Percentiles rank a stretch among this genome's conserved stretches.
These are phyloP conservation scores for Vicia sativa DNA, from an alignment of 306 rosid genomes.

Conservation along the genomic window DNA sequence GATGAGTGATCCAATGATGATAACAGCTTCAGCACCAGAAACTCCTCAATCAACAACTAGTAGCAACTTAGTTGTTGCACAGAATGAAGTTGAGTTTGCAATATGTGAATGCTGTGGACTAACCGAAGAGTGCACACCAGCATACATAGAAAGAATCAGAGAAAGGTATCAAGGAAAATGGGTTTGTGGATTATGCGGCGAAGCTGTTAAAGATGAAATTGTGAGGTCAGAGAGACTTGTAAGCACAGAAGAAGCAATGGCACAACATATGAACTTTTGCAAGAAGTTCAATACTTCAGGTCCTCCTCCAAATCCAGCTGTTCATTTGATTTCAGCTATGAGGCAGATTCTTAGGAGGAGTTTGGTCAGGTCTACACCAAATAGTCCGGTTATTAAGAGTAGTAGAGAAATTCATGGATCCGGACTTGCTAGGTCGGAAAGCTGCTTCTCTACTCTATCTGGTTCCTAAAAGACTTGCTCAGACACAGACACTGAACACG, in stretches of 20 bases:
- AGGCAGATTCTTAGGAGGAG: conserved; percentile 80
- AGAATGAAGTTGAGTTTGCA: conserved; percentile 71
- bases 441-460: conserved; percentile 72
- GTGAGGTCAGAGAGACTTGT: conserved; percentile 69
- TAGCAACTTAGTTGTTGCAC: conserved; percentile 45
- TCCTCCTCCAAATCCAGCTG: conserved; percentile 76
- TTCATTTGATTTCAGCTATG: conserved; percentile 82
- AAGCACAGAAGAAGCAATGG: conserved; percentile 85
- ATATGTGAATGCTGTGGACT: conserved; percentile 90
- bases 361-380: conserved; percentile 67
- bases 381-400: conserved; percentile 59
- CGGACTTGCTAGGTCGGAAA: conserved; percentile 67
- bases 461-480: conserved; percentile 41
- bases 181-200: conserved; percentile 92
- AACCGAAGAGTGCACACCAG: conserved; percentile 89
- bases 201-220: conserved; percentile 88
- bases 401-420: conserved; percentile 41
- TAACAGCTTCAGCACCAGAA: conserved; percentile 48
- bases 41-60: conserved; percentile 56
- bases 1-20: conserved; percentile 62
- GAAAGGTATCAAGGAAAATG: conserved; percentile 74
- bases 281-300: conserved; percentile 65
- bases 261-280: conserved; percentile 76
- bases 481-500: background rate
- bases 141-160: conserved; percentile 71